These are phyloP conservation scores for Capsella rubella DNA, from an alignment of 441 rosid species.

Conservation along the genomic window DNA sequence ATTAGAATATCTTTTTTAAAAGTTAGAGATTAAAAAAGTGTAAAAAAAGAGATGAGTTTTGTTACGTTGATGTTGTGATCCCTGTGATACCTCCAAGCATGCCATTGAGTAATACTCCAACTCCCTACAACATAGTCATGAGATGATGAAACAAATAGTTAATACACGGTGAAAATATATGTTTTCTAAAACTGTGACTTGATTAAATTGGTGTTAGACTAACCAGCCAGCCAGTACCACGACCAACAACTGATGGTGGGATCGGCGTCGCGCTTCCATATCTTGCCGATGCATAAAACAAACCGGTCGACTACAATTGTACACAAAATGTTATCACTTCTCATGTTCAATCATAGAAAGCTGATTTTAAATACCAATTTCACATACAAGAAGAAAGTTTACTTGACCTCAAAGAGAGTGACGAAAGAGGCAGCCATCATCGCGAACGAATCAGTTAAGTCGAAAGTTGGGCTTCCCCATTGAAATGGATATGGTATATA, in stretches of 20 bases:
- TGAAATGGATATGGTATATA: conserved; percentile 80
- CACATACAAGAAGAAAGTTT: neutral
- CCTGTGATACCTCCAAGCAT: conserved; percentile 63
- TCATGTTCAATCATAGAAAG: neutral
- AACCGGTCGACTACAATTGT: conserved; percentile 64
- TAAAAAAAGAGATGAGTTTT: conserved; percentile 13
- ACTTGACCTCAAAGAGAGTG: conserved; percentile 72
- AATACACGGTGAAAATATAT: neutral
- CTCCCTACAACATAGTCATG: conserved; percentile 53
- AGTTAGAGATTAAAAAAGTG: neutral
- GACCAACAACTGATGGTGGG: conserved; percentile 83
- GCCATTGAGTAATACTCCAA: conserved; percentile 68
- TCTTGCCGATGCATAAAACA: conserved; percentile 73
- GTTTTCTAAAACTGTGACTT: neutral
- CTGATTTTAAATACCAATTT: neutral
- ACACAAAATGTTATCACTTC: conserved; percentile 2
- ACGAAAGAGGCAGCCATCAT: conserved; percentile 81
- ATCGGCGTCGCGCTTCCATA: conserved; percentile 82
- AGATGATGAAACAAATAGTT: conserved; percentile 12
- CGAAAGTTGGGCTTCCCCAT: conserved; percentile 81
- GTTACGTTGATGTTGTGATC: conserved; percentile 65
- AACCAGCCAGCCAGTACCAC: conserved; percentile 90
- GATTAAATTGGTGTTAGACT: conserved; percentile 1
- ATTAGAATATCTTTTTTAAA: neutral
- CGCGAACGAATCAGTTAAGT: conserved; percentile 65